Evolutionary conservation across 352 stramenopile genomes (phyloP).

Genomic region (Phytophthora fragariae): DNA sequence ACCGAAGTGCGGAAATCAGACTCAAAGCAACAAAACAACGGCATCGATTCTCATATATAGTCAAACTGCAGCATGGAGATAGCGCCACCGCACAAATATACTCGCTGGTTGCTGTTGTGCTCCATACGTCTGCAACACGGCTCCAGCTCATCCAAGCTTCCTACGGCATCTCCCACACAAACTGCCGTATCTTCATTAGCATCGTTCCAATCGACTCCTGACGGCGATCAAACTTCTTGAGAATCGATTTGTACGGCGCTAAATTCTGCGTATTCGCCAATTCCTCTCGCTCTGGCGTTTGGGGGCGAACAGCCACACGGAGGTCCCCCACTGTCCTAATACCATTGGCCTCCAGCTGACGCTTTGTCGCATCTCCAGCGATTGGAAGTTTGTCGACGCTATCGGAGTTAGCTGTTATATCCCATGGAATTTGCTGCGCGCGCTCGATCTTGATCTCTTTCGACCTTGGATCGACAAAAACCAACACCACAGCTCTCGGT

Average conservation of each 20-base stretch:
- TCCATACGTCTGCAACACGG: too few relatives aligned
- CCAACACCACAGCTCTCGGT: slow-evolving; percentile 2
- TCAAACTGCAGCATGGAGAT: too few relatives aligned
- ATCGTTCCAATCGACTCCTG: background rate
- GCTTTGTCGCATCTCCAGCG: background rate
- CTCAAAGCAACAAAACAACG: too few relatives aligned
- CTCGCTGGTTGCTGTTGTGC: too few relatives aligned
- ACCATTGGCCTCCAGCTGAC: background rate
- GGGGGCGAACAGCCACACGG: background rate
- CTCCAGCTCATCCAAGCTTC: too few relatives aligned
- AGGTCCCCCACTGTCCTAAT: slow-evolving; percentile 7
- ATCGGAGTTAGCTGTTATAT: background rate
- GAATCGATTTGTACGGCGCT: background rate
- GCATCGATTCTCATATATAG: too few relatives aligned
- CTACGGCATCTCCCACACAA: background rate
- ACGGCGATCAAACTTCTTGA: background rate
- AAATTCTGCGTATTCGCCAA: background rate
- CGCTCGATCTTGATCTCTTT: background rate
- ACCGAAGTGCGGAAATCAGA: too few relatives aligned
- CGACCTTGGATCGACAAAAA: background rate
- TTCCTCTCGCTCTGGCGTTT: background rate
- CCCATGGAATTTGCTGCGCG: slow-evolving; percentile 1
- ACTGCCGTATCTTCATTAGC: slow-evolving; percentile 12
- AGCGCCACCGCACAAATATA: too few relatives aligned
- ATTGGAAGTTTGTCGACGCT: background rate